Base-by-base conservation (phyloP, 2,329 filamentous ascomycete species). In the Aspergillus viridinutans region DNA sequence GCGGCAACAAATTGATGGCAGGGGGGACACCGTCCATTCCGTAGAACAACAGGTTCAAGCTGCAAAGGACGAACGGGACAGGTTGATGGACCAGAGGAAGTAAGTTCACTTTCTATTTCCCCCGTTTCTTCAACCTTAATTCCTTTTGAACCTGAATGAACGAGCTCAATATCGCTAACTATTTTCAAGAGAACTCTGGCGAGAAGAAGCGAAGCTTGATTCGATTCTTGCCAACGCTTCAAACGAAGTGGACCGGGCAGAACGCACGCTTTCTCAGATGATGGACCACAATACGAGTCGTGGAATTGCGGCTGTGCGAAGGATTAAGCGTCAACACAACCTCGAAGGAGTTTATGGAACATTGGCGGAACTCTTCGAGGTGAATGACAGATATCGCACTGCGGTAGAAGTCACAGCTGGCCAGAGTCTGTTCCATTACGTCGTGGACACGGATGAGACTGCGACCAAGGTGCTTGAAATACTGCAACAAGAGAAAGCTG, bases 331-430 rank as follows among this genome's bases (percentile, higher is more conserved):
- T 50, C 87, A 95, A 64, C 81, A 88, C 61, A 85, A 91, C 58
- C 85, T 97, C 5, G 84, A 89, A 1, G 94, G 94, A 26, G 91
- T 94, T 1, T 95, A 96, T 70, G 94, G 95, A 51, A 96, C 92
- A 0, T 76, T 99, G 40, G 92, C 93, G 4, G 95, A 99, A 72
- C 83, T 99, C n/a, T 85, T 97, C 66, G 85, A 92, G 54, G 91
- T 96, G 50, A 85, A 82, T 57, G 91, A 96, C 53, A 84, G 85
- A 53, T 97, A 96, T 75, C 86, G 92, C 59, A 86, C 92, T 10
- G 91, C 94, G 1, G 89, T 95, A 9, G 94, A 99, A 75, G 91
- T 96, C 65, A 94, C 92, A 52, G 94, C 93, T 2, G 94, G 94
- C 20, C 88, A 87, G 61, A 96, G 91, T 71, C 81, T 99, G 8